Conservation (phyloP, 208 protist species). For the Naegleria lovaniensis region DNA sequence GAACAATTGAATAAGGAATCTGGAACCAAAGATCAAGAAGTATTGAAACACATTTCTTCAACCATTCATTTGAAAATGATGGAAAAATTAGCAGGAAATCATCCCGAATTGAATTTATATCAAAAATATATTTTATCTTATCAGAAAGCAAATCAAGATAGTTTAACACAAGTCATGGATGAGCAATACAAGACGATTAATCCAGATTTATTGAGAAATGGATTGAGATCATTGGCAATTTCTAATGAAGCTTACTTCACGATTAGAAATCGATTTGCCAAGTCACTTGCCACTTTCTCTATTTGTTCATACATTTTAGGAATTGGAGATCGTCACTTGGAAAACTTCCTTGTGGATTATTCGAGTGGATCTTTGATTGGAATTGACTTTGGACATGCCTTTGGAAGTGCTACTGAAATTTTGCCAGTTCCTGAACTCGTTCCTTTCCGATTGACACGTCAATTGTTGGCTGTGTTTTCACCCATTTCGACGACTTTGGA, state of each 20-base stretch:
- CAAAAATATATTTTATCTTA: conserved; percentile 29
- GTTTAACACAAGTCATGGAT: conserved; percentile 31
- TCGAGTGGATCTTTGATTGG: conserved; percentile 62
- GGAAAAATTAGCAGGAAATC: neutral
- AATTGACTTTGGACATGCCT: conserved; percentile 90
- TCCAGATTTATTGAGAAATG: conserved; percentile 29
- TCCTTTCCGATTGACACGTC: conserved; percentile 78
- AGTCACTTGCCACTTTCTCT: conserved; percentile 57
- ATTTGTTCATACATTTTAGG: conserved; percentile 75
- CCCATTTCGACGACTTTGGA: conserved; percentile 44
- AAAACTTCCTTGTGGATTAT: conserved; percentile 74
- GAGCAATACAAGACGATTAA: conserved; percentile 30
- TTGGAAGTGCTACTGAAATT: conserved; percentile 70
- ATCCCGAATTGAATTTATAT: neutral
- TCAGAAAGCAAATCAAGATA: neutral
- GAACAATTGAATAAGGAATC: conserved; percentile 38
- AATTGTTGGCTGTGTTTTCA: conserved; percentile 60
- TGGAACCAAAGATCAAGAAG: neutral
- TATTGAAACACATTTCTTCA: neutral
- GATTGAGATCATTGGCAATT: conserved; percentile 45
- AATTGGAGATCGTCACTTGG: conserved; percentile 82
- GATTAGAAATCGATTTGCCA: conserved; percentile 60
- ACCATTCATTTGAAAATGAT: neutral
- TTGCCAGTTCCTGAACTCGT: conserved; percentile 82
- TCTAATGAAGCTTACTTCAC: conserved; percentile 57